A percentile compares a stretch with the other conserved stretches of the same genome.
phyloP scores from a whole-genome alignment of 768 basidiomycete genomes.

The Kwoniella sp. region DNA sequence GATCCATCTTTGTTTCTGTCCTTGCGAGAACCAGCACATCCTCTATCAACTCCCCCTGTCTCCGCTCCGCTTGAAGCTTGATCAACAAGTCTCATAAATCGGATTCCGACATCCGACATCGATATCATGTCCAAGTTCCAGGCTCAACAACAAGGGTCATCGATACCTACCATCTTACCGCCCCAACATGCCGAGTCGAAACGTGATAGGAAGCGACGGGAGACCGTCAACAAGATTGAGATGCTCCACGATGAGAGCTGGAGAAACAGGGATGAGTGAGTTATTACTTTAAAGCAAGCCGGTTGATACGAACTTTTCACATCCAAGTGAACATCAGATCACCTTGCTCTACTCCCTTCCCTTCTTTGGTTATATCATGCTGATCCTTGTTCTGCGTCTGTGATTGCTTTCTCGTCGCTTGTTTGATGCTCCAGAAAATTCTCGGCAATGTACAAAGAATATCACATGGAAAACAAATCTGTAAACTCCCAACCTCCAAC shows the following conservation, averaged over 20 bases:
- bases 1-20: too few relatives aligned
- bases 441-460: constrained; percentile 50
- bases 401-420: not conserved
- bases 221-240: constrained; percentile 59
- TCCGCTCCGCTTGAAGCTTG: not conserved
- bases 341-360: too few relatives aligned
- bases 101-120: constrained; percentile 2
- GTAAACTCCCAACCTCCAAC: constrained; percentile 51
- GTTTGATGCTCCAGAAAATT: constrained; percentile 47
- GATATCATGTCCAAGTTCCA: constrained; percentile 24
- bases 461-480: constrained; percentile 50
- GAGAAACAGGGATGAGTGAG: constrained; percentile 55
- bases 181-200: constrained; percentile 52
- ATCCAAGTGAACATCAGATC: too few relatives aligned
- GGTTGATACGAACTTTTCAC: too few relatives aligned
- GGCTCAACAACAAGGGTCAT: constrained; percentile 5
- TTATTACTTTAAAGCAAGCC: not conserved
- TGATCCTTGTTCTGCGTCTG: not conserved
- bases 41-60: too few relatives aligned
- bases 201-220: constrained; percentile 57
- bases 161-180: constrained; percentile 43
- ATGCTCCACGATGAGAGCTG: constrained; percentile 57
- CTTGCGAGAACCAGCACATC: too few relatives aligned
- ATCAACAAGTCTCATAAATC: not conserved
- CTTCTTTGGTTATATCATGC: too few relatives aligned